Base-by-base conservation (phyloP, 2,329 filamentous ascomycete species). In the Plectosphaerella cucumerina region DNA sequence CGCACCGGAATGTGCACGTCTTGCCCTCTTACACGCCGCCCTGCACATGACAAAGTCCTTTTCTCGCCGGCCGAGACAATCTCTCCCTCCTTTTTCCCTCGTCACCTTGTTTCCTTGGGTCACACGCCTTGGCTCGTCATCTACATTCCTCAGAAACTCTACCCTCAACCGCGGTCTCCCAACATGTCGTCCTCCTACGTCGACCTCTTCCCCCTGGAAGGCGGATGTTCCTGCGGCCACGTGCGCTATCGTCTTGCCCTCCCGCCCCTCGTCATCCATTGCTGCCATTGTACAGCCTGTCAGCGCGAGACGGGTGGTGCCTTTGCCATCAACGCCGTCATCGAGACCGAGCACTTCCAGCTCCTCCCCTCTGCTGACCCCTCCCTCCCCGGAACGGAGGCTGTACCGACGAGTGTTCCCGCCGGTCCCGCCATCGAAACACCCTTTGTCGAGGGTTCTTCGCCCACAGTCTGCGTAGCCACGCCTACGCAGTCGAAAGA, bases 161-260 rank as follows among this genome's bases (percentile, higher is more conserved):
- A 26, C 23, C 23, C 23, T 26, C 23, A 26, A 26, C 23, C 23
- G 10, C 23, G 10, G 23, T 26, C 5, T 10, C 23, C 10, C 23
- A 26, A 18, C 37, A 41, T 20, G 5, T n/a, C 55, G 53, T 53
- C 53, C 47, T 50, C 42, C 39, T 46, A 52, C 44, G 20, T 33
- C 50, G 42, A 47, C 31, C 41, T 47, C 37, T 54, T 57, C 58
- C 49, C 64, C 54, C 58, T 71, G 54, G 51, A 62, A 31, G 67
- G 69, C 51, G 84, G 82, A 52, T 89, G 88, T 64, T 79, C 81
- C 48, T 89, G 86, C 65, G 84, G 84, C 14, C 82, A 87, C 60
- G 75, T 86, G 56, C 87, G 85, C 64, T 86, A 89, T 64, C 69
- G 84, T 12, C 74, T 82, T 31, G 81, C 82, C 58, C 69, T 85